Evolutionary conservation across 129 eudicot species (phyloP).

Genomic region (Escallonia herrerae): DNA sequence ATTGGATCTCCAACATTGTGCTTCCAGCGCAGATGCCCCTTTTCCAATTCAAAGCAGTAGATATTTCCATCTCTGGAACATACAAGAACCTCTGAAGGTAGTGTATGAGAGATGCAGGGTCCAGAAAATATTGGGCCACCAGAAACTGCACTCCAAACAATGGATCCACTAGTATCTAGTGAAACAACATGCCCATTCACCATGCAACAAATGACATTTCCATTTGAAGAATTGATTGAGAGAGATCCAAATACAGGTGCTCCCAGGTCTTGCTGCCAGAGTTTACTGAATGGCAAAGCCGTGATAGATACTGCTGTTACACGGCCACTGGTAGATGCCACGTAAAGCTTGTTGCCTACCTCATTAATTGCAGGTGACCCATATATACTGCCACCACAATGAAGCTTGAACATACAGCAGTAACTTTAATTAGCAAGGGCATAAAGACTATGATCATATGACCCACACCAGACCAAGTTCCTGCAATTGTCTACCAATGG

Average conservation of each 20-base stretch:
- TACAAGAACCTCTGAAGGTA: conserved; percentile 63
- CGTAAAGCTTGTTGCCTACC: conserved; percentile 56
- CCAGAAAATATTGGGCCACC: conserved; percentile 95
- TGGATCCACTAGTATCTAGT: conserved; percentile 56
- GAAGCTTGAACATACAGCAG: conserved; percentile 55
- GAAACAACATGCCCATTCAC: conserved; percentile 68
- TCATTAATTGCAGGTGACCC: conserved; percentile 82
- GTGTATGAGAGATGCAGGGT: conserved; percentile 54
- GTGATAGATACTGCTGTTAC: conserved; percentile 57
- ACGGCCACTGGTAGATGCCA: conserved; percentile 79
- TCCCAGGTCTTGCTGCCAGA: conserved; percentile 76
- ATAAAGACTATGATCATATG: conserved; percentile 75
- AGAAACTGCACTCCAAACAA: conserved; percentile 73
- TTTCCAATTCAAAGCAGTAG: conserved; percentile 63
- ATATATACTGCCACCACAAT: conserved; percentile 78
- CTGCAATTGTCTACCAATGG: conserved; percentile 71
- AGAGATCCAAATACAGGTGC: conserved; percentile 93
- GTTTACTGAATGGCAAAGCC: conserved; percentile 37
- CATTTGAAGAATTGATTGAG: conserved; percentile 34
- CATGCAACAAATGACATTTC: conserved; percentile 76
- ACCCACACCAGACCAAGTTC: conserved; percentile 94
- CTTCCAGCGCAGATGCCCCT: conserved; percentile 63
- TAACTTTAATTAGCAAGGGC: conserved; percentile 66
- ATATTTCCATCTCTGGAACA: conserved; percentile 86
- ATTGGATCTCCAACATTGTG: conserved; percentile 64